These are phyloP conservation scores for Myriosclerotinia scirpicola DNA, from an alignment of 2,329 filamentous ascomycete genomes.

Conservation along the genomic window DNA sequence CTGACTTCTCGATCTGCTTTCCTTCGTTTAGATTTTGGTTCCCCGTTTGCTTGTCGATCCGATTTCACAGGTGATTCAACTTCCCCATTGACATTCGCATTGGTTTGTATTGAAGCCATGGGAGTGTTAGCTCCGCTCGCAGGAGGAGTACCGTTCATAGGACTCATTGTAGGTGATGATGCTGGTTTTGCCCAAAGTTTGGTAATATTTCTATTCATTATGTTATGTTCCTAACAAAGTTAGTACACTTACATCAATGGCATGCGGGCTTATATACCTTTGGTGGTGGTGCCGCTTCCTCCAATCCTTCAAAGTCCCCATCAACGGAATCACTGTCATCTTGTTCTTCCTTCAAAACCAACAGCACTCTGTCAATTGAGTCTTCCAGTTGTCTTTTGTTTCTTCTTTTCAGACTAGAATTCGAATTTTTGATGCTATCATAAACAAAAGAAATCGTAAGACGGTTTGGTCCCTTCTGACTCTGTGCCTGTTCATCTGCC, in stretches of 20 bases:
- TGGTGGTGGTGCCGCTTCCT: conserved; percentile 38
- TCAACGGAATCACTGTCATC: conserved; percentile 51
- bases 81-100: conserved; percentile 30
- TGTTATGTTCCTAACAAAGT: conserved; percentile 51
- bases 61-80: conserved; percentile 38
- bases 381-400: conserved; percentile 82
- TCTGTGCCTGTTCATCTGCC: conserved; percentile 61
- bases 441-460: conserved; percentile 66
- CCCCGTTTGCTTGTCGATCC: conserved; percentile 62
- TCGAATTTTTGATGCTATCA: conserved; percentile 78
- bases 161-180: conserved; percentile 31
- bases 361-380: conserved; percentile 78
- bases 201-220: conserved; percentile 66
- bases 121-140: conserved; percentile 28
- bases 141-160: conserved; percentile 32
- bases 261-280: conserved; percentile 33
- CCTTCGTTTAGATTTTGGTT: conserved; percentile 65
- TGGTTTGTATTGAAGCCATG: conserved; percentile 31
- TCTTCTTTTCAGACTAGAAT: conserved; percentile 79
- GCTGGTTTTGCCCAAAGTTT: conserved; percentile 53
- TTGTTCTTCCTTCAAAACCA: conserved; percentile 59
- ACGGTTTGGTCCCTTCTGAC: conserved; percentile 48
- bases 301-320: conserved; percentile 51
- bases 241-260: background rate
- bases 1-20: conserved; percentile 52